Evolutionary conservation across 345 rosid genomes (phyloP).

Genomic region (Brassica incana): DNA sequence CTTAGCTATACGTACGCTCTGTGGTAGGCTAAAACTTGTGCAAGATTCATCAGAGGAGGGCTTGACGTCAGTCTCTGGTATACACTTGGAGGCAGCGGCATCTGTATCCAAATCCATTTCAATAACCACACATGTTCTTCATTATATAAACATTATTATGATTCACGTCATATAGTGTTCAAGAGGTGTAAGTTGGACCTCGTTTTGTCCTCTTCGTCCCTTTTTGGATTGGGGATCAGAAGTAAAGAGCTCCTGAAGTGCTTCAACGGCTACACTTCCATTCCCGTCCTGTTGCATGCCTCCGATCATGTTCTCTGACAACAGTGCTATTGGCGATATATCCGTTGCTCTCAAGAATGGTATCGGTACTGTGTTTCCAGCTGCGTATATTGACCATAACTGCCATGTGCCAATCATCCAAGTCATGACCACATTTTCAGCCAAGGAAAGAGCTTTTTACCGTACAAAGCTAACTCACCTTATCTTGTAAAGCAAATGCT

Average conservation of each 20-base stretch:
- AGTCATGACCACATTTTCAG: too few species aligned
- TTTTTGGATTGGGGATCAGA: conserved; percentile 79
- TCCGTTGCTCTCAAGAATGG: conserved; percentile 98
- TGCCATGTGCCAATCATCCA: conserved; percentile 48
- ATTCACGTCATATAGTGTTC: not conserved
- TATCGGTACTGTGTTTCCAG: conserved; percentile 97
- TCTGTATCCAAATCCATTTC: conserved; percentile 57
- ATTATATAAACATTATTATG: too few species aligned
- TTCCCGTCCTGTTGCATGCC: conserved; percentile 53
- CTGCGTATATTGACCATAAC: conserved; percentile 96
- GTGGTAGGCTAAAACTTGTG: conserved; percentile 95
- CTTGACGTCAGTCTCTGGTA: conserved; percentile 84
- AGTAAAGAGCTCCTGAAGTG: conserved; percentile 85
- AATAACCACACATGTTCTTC: too few species aligned
- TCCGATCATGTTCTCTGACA: conserved; percentile 85
- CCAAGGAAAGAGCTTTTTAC: too few species aligned
- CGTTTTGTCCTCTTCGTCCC: conserved; percentile 79
- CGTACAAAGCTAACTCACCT: conserved; percentile 53
- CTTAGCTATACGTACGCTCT: conserved; percentile 82
- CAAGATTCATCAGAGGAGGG: conserved; percentile 79
- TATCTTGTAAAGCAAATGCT: conserved; percentile 91
- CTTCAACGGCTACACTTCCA: conserved; percentile 65
- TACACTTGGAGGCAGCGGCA: conserved; percentile 93
- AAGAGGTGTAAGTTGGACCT: conserved; percentile 48
- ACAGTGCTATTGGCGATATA: conserved; percentile 96